Evolutionary conservation across 805 yeast genomes (phyloP), one percentile per base, ranked within the genome.

Genomic region (Ogataea pini): DNA sequence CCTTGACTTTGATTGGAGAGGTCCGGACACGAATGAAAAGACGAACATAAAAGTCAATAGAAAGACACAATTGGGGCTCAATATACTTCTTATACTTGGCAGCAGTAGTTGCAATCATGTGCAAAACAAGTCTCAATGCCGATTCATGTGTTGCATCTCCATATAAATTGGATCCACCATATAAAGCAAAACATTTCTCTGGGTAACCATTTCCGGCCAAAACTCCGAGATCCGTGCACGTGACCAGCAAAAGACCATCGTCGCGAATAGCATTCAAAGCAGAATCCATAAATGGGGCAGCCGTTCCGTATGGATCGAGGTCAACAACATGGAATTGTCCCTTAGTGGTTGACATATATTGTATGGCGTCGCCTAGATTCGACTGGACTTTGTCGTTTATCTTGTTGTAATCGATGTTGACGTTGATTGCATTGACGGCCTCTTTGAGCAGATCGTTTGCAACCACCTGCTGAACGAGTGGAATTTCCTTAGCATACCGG

Each of bases 281-380:
- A 27, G 94, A 82, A 65, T 94, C 99, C 24, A 94, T 76, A 64
- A 94, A 94, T 7, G 99, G 99, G 0, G 97, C 81, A 0, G 97
- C 99, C 0, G 97, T 86, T 25, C 99, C 99, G 63, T 94, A 94
- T 0, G 99, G 99, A 67, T 94, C 99, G 44, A 94, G 75, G 68
- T 94, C 99, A 49, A 94, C 81, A 3, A 89, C 87, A 63, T 94
- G 96, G 69, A 85, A 90, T 44, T 73, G 72, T 20, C 71, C 75
- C 59, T 69, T 68, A 53, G 69, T 64, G 49, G 69, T 61, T 44
- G 84, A 73, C 96, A 94, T 89, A 61, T 78, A 81, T 34, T 79
- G 80, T 55, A 86, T 89, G n/a, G 99, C 99, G 69, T 94, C 98
- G 27, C 94, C 96, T 57, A 80, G 79, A 57, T 86, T 83, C 7